Conservation (phyloP, 768 basidiomycete species). For the Mycena capillaripes region DNA sequence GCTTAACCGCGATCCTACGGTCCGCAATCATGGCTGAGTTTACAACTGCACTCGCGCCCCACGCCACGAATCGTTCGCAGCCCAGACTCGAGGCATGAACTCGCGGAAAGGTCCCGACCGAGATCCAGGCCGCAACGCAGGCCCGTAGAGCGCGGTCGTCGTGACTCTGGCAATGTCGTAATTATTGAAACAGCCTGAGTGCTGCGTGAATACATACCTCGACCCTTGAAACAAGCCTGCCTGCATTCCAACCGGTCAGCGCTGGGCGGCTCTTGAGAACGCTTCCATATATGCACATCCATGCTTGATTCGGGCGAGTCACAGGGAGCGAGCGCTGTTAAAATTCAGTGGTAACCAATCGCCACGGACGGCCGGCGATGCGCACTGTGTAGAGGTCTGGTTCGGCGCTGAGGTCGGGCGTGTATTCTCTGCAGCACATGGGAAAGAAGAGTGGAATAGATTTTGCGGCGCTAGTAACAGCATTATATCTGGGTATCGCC, state of each 20-base stretch:
- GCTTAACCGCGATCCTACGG: conserved; percentile 2
- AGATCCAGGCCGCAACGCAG: neutral
- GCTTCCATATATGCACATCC: no score
- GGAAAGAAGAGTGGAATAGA: neutral
- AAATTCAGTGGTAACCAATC: neutral
- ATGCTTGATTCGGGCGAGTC: neutral
- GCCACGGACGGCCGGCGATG: neutral
- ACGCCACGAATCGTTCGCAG: conserved; percentile 1
- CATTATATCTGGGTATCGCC: neutral
- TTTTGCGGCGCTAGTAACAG: neutral
- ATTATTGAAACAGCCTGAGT: neutral
- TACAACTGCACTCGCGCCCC: neutral
- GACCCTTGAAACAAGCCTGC: no score
- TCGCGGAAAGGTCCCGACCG: neutral
- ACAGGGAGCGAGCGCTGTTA: neutral
- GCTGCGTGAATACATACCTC: neutral
- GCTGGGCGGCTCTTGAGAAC: no score
- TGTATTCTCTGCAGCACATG: neutral
- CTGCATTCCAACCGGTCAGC: neutral
- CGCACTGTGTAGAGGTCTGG: neutral
- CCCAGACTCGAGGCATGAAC: neutral
- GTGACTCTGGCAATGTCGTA: neutral
- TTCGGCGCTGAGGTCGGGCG: neutral
- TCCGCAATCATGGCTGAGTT: neutral
- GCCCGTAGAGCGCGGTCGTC: neutral